Evolutionary conservation across 2,329 filamentous ascomycete species (phyloP), one percentile per base, ranked within the genome.

Genomic region (Claviceps sorghi): DNA sequence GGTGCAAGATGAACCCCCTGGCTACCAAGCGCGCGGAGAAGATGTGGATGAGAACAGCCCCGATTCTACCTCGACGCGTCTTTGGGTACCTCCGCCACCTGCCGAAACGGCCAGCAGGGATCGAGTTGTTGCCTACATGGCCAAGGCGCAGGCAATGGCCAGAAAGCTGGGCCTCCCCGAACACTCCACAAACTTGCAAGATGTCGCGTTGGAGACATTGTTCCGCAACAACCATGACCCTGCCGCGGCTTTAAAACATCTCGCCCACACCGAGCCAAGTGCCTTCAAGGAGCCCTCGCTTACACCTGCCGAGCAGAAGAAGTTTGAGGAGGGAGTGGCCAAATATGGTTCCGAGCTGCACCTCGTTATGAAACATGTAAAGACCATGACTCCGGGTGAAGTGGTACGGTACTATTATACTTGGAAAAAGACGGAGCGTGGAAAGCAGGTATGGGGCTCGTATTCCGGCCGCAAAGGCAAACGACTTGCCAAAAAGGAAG

Each of bases 391-490:
- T 42, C 82, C 89, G 56, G 82, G 84, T 49, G 80, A 88, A 54
- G 84, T 96, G 56, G 88, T 95, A 29, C 86, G 93, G 3, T 94
- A 86, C 64, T 98, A 97, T 68, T 98, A 98, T 65, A 87, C 87
- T 58, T 98, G 93, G 93, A 98, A 98, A 71, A 97, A 97, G 69
- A 88, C 88, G 0, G 78, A 84, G 2, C 82, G 84, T 54, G 93
- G 93, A 42, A 83, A 80, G 63, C 82, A 93, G 60, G 82, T 98
- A 22, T 96, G 93, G 90, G 88, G 88, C 54, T 87, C 83, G 58
- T 95, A 86, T 61, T 82, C 87, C 49, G 88, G 87, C 11, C 81
- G 91, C 46, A 95, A 94, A 64, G 87, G 88, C 53, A 94, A 91
- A 67, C 95, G 93, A 68, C 88, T 94, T 62, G 82, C 82, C 43